A percentile compares a stretch with the other conserved stretches of the same genome.
phyloP scores from a whole-genome alignment of 805 yeast genomes.

The Metschnikowia corniflorae region DNA sequence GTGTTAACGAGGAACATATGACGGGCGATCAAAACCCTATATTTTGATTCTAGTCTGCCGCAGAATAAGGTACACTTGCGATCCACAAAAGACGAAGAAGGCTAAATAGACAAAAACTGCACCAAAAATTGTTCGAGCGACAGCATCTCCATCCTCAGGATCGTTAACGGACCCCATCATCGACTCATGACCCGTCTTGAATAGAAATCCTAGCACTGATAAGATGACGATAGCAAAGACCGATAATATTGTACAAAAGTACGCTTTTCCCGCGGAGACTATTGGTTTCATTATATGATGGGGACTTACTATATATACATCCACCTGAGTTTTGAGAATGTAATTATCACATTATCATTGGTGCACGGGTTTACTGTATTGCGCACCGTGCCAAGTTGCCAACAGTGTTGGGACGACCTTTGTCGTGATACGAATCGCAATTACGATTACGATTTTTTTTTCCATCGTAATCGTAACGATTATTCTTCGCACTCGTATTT shows the following conservation, averaged over 20 bases:
- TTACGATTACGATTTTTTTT: too few relatives aligned
- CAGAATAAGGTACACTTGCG: constrained; percentile 64
- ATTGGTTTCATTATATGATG: constrained; percentile 49
- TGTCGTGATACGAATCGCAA: too few relatives aligned
- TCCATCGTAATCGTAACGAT: too few relatives aligned
- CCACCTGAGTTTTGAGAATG: too few relatives aligned
- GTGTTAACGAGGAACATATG: too few relatives aligned
- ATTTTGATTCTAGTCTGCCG: constrained; percentile 63
- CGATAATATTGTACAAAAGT: constrained; percentile 91
- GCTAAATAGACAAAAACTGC: constrained; percentile 80
- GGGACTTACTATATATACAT: too few relatives aligned
- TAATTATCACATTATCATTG: too few relatives aligned
- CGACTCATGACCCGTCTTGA: constrained; percentile 77
- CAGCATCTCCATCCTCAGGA: constrained; percentile 92
- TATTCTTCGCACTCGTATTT: too few relatives aligned
- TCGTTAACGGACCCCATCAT: constrained; percentile 90
- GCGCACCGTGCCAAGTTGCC: too few relatives aligned
- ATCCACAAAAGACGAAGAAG: constrained; percentile 88
- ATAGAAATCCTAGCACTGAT: constrained; percentile 78
- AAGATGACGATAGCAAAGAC: constrained; percentile 89
- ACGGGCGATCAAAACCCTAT: not conserved
- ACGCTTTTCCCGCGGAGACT: constrained; percentile 71
- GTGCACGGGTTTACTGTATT: too few relatives aligned
- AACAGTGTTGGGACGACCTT: too few relatives aligned
- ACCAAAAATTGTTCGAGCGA: constrained; percentile 84